phyloP scores from a whole-genome alignment of 495 filamentous ascomycete species.

The Cercophora scortea region DNA sequence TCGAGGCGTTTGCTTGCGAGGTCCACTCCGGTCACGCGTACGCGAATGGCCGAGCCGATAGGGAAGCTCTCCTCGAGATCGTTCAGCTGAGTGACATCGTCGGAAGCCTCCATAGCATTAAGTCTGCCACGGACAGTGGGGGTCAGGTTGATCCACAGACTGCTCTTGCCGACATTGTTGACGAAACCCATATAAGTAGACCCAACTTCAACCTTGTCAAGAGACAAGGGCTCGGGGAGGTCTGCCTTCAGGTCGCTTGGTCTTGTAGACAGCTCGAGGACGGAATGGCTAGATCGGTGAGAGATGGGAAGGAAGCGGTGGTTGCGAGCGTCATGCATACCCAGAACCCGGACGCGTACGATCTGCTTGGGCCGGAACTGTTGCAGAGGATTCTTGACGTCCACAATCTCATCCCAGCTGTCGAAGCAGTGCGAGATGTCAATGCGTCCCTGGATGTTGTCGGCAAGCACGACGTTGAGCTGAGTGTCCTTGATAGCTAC shows the following conservation, averaged over 20 bases:
- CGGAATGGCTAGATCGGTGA: constrained; percentile 69
- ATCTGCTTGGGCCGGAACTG: constrained; percentile 63
- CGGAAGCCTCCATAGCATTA: constrained; percentile 70
- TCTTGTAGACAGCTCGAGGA: constrained; percentile 87
- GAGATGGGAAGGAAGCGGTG: constrained; percentile 88
- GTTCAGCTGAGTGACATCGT: constrained; percentile 68
- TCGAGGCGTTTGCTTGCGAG: constrained; percentile 66
- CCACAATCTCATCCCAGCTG: constrained; percentile 73
- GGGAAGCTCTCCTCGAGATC: constrained; percentile 80
- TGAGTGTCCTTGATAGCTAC: constrained; percentile 79
- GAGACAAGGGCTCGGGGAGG: constrained; percentile 46
- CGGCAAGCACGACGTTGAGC: constrained; percentile 81
- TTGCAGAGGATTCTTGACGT: constrained; percentile 69
- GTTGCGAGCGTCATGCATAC: constrained; percentile 81
- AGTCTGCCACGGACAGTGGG: constrained; percentile 86
- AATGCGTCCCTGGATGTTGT: constrained; percentile 84
- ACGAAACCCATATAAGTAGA: constrained; percentile 71
- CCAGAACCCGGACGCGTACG: constrained; percentile 69
- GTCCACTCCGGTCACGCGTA: constrained; percentile 70
- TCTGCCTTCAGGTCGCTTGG: constrained; percentile 51
- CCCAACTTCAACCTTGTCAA: constrained; percentile 67
- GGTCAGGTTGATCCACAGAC: constrained; percentile 81
- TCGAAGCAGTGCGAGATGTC: constrained; percentile 87
- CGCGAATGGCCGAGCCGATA: constrained; percentile 73
- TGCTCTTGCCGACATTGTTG: constrained; percentile 73